Percentiles rank a stretch among this genome's conserved stretches.
Evolutionary conservation across 257 asterid genomes (phyloP).

Genomic region (Capsicum baccatum): DNA sequence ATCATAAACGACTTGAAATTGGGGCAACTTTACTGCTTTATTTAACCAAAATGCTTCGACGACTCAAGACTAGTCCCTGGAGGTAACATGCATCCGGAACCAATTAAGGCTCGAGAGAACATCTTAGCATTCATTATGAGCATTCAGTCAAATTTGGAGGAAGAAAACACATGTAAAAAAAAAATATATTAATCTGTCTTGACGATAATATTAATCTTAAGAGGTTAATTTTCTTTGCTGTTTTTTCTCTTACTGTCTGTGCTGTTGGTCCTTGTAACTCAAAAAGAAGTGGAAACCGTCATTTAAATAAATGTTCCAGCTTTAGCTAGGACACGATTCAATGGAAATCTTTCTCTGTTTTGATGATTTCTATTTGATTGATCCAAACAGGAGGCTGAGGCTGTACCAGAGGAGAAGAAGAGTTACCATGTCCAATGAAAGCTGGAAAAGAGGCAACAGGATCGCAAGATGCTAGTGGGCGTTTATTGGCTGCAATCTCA

Average conservation of each 20-base stretch:
- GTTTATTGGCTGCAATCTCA: slow-evolving; percentile 49
- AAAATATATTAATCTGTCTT: too few species aligned
- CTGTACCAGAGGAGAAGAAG: slow-evolving; percentile 45
- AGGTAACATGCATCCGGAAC: too few species aligned
- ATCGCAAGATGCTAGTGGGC: slow-evolving; percentile 45
- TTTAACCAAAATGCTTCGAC: too few species aligned
- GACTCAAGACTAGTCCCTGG: too few species aligned
- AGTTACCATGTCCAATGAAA: slow-evolving; percentile 50
- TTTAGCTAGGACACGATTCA: too few species aligned
- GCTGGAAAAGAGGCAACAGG: slow-evolving; percentile 47
- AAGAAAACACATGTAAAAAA: too few species aligned
- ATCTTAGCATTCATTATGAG: too few species aligned
- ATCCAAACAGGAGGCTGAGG: slow-evolving; percentile 42
- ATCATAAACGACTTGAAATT: too few species aligned
- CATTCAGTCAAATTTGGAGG: too few species aligned
- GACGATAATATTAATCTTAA: not conserved
- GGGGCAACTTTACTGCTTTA: too few species aligned
- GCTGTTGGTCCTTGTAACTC: not conserved
- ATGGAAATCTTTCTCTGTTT: not conserved
- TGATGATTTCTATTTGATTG: not conserved
- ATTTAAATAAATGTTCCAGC: too few species aligned
- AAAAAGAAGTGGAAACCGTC: not conserved
- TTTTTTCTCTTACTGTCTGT: not conserved
- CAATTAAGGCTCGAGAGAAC: too few species aligned
- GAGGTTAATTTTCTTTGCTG: not conserved